Conservation (phyloP, 345 rosid species). For the Conringia planisiliqua region DNA sequence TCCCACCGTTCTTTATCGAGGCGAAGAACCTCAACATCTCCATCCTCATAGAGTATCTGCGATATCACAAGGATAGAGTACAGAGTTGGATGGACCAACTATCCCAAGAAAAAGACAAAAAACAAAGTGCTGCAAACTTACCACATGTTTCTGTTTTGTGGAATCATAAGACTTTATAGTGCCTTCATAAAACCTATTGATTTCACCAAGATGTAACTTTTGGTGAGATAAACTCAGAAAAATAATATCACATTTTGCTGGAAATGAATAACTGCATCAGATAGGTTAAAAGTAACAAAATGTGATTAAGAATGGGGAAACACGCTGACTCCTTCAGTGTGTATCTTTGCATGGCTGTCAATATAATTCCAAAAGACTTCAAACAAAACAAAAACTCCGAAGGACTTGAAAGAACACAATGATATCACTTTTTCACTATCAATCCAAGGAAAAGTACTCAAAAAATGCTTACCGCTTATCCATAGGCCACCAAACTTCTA, state of each 20-base stretch:
- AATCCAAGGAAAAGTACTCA: background rate
- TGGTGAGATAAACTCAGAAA: slow-evolving; percentile 4
- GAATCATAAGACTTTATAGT: slow-evolving; percentile 88
- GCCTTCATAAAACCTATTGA: slow-evolving; percentile 87
- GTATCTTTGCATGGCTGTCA: slow-evolving; percentile 9
- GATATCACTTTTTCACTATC: background rate
- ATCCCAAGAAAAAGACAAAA: slow-evolving; percentile 4
- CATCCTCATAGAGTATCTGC: slow-evolving; percentile 88
- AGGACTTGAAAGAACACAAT: background rate
- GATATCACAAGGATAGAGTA: slow-evolving; percentile 8
- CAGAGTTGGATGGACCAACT: background rate
- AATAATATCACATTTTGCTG: background rate
- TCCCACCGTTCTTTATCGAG: slow-evolving; percentile 93
- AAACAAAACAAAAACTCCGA: background rate
- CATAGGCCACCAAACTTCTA: slow-evolving; percentile 99
- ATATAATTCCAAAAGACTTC: background rate
- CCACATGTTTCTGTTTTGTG: slow-evolving; percentile 80
- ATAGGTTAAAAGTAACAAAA: background rate
- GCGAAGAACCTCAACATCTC: slow-evolving; percentile 89
- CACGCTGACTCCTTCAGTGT: background rate
- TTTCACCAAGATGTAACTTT: slow-evolving; percentile 16
- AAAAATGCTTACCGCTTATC: slow-evolving; percentile 74
- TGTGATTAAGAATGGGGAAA: background rate
- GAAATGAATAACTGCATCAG: background rate
- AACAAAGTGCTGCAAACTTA: slow-evolving; percentile 37